Evolutionary conservation across 805 yeast species (phyloP).

Genomic region (Priceomyces fermenticarens): DNA sequence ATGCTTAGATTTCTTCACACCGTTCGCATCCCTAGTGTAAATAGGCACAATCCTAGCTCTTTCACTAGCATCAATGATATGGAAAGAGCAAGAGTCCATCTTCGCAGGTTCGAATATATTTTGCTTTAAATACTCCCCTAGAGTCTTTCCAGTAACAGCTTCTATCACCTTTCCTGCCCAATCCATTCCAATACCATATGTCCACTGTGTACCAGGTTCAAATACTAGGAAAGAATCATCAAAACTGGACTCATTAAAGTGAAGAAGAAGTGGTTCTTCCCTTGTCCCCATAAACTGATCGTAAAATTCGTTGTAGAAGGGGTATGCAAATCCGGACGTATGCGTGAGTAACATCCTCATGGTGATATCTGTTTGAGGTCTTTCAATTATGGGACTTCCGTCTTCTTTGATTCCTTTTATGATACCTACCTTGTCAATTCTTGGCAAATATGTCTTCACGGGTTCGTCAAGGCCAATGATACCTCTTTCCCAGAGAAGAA

Average conservation of each 20-base stretch:
- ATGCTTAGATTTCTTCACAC: too few species aligned
- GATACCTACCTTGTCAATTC: slow-evolving; percentile 21
- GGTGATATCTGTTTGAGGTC: slow-evolving; percentile 27
- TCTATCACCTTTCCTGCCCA: slow-evolving; percentile 35
- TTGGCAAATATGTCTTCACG: slow-evolving; percentile 26
- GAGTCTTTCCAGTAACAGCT: slow-evolving; percentile 21
- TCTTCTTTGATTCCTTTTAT: slow-evolving; percentile 15
- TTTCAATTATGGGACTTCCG: slow-evolving; percentile 13
- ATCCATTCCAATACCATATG: slow-evolving; percentile 32
- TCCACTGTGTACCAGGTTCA: slow-evolving; percentile 38
- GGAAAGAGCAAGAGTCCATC: slow-evolving; percentile 8
- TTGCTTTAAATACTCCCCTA: slow-evolving; percentile 23
- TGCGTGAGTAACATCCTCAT: slow-evolving; percentile 32
- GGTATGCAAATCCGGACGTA: slow-evolving; percentile 38
- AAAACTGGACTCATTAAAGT: slow-evolving; percentile 11
- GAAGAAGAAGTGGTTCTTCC: slow-evolving; percentile 6
- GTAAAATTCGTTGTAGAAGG: slow-evolving; percentile 21
- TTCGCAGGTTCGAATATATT: slow-evolving; percentile 27
- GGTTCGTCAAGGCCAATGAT: slow-evolving; percentile 26
- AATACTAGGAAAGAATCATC: slow-evolving; percentile 21
- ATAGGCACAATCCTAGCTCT: too few species aligned
- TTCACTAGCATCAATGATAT: too few species aligned
- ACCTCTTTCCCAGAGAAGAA: slow-evolving; percentile 33
- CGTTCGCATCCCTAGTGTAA: too few species aligned
- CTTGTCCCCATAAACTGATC: slow-evolving; percentile 4